Base-by-base conservation (phyloP, 2,329 filamentous ascomycete species). In the Penicillium sp. region DNA sequence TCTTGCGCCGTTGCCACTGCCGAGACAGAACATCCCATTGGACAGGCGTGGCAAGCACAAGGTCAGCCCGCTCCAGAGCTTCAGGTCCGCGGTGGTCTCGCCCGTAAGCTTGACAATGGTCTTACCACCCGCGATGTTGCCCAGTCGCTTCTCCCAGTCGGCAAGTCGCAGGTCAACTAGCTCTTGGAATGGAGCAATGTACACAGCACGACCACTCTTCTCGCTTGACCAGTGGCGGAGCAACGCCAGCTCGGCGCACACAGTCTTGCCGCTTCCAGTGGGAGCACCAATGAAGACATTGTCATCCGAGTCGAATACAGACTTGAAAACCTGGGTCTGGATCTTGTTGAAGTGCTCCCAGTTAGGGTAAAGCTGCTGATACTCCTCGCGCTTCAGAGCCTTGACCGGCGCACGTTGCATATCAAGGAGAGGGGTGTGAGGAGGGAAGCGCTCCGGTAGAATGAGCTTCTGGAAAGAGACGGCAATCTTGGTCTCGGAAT, bases 11-110 rank as follows among this genome's bases (percentile, higher is more conserved):
- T 71, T 95, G 90, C 93, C 94, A 98, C 67, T 95, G 89, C 28
- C 94, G 82, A 13, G 93, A 97, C 41, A 98, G 73, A 23, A 94
- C 87, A 70, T 98, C 93, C 94, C 93, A 98, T 61, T 98, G 93
- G 2, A 82, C 77, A 6, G 93, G 93, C 0, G 94, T 98, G 2
- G 93, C 93, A 27, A 98, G 77, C 43, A 98, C 85, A 23, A 98
- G 76, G 65, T 98, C 90, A 26, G 88, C 89, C 56, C 81, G 81
- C 58, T 95, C 89, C 8, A 98, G 77, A 95, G 76, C 70, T 93
- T 91, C 50, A 98, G 74, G 68, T 98, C 93, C 3, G 87, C 86
- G 0, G 89, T 87, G 0, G 86, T 95, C 66, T 98, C 93, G 24
- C 94, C 93, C 3, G 87, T 95, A 48, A 98, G 78, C 73, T 96